phyloP scores from a whole-genome alignment of 345 rosid genomes.

The Clausena lansium region DNA sequence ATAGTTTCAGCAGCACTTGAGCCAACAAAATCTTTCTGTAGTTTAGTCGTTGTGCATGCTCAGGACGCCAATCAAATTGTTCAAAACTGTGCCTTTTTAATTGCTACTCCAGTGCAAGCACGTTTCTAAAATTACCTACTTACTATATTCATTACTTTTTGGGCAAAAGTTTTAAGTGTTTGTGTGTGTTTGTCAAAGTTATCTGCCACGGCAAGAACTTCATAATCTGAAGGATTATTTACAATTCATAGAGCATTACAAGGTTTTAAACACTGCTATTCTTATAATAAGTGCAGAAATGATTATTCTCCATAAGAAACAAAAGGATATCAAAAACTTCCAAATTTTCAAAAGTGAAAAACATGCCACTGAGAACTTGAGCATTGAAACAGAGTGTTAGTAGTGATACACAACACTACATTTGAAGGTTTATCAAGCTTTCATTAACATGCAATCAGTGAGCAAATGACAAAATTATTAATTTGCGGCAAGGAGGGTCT shows the following conservation, averaged over 20 bases:
- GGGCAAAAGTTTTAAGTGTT: background rate
- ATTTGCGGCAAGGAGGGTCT: background rate
- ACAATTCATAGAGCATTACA: background rate
- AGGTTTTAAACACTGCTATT: background rate
- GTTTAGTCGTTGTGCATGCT: background rate
- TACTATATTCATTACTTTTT: background rate
- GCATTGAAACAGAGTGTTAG: background rate
- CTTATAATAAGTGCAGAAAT: background rate
- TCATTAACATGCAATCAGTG: background rate
- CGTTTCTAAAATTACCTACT: background rate
- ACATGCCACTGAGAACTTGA: background rate
- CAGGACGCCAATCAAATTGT: background rate
- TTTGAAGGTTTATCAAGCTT: background rate
- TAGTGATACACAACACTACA: background rate
- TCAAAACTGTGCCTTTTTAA: background rate
- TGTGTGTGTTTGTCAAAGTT: background rate
- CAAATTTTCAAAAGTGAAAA: background rate
- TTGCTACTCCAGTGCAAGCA: background rate
- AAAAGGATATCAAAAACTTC: too few relatives aligned
- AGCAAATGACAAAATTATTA: background rate
- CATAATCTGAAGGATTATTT: background rate
- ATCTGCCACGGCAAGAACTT: background rate
- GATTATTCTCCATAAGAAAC: background rate
- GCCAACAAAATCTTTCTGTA: background rate
- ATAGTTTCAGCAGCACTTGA: background rate